Evolutionary conservation across 2,329 filamentous ascomycete genomes (phyloP).

Genomic region (Colletotrichum sidae): DNA sequence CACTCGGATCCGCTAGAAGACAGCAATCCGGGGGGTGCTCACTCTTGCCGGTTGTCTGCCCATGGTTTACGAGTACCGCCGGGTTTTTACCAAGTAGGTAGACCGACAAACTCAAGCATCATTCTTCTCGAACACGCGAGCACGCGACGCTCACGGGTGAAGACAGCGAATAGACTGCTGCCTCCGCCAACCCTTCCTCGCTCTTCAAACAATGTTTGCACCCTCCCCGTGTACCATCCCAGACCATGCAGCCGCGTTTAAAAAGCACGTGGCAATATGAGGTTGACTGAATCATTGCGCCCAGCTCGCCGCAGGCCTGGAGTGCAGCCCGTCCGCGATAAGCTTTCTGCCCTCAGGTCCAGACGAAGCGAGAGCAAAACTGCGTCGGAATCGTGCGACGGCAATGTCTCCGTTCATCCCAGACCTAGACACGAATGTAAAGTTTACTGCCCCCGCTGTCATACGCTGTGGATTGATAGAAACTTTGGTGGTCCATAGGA

Average conservation of each 20-base stretch:
- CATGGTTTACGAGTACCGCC: no score
- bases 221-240: not conserved
- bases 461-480: not conserved
- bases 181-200: not conserved
- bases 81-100: no score
- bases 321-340: conserved; percentile 7
- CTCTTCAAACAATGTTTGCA: conserved; percentile 7
- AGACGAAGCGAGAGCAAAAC: conserved; percentile 8
- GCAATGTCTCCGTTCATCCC: conserved; percentile 21
- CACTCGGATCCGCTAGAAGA: no score
- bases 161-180: not conserved
- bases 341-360: conserved; percentile 16
- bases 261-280: conserved; percentile 16
- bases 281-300: conserved; percentile 21
- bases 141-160: no score
- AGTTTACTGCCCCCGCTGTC: conserved; percentile 9
- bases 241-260: conserved; percentile 12
- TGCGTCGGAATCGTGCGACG: conserved; percentile 9
- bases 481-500: no score
- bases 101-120: no score
- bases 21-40: no score
- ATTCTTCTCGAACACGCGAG: no score
- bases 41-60: no score
- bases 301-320: not conserved
- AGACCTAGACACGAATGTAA: not conserved